phyloP scores from a whole-genome alignment of 169 alveolate species.

The Plasmodium gallinaceum region DNA sequence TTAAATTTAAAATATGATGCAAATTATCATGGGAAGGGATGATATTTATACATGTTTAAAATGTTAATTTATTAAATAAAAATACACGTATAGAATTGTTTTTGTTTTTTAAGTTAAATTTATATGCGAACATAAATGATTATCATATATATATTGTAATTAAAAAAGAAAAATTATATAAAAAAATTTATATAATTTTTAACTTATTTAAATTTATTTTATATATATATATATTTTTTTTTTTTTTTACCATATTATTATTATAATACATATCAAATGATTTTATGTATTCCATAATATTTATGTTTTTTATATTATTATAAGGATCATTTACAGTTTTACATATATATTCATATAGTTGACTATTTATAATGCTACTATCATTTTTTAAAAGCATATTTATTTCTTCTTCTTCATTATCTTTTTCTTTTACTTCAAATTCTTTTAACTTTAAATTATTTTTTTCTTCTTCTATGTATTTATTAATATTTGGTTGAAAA shows the following conservation, averaged over 20 bases:
- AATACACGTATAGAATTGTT: too few species aligned
- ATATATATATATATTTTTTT: background rate
- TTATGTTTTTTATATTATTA: background rate
- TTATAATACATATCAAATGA: conserved; percentile 1
- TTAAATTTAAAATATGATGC: too few species aligned
- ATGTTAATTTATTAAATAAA: too few species aligned
- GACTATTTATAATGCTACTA: background rate
- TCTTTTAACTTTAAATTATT: background rate
- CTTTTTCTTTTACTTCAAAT: background rate
- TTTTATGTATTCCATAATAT: conserved; percentile 7
- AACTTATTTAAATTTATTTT: too few species aligned
- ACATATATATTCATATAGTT: background rate
- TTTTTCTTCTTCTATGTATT: conserved; percentile 27
- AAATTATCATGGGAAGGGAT: too few species aligned
- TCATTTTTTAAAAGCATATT: conserved; percentile 14
- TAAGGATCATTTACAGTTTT: background rate
- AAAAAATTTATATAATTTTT: too few species aligned
- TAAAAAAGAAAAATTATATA: too few species aligned
- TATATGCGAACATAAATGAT: too few species aligned
- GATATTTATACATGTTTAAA: too few species aligned
- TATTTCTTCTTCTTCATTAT: background rate
- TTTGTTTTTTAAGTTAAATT: too few species aligned
- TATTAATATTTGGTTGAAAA: conserved; percentile 62
- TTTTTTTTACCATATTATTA: conserved; percentile 11
- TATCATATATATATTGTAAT: too few species aligned